A percentile compares a stretch with the other conserved stretches of the same genome.
phyloP scores from a whole-genome alignment of 176 grass and related monocot genomes.

The Avena atlantica region DNA sequence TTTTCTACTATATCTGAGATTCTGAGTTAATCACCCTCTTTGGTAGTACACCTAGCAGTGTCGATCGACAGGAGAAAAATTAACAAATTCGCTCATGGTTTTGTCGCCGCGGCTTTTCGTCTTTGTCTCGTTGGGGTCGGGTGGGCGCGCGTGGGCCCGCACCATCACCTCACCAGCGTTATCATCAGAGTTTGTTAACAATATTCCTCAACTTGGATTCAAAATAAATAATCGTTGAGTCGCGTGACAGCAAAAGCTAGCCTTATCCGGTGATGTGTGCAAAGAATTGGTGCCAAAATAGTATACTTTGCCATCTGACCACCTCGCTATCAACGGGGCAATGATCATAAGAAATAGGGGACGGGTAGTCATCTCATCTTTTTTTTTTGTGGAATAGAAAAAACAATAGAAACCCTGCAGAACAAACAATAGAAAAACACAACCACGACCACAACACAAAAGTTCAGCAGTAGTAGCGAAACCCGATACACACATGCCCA shows the following conservation, averaged over 20 bases:
- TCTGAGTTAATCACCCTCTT: too few species aligned
- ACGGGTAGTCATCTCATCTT: neutral
- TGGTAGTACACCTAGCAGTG: neutral
- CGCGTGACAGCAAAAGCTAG: neutral
- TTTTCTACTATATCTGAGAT: too few species aligned
- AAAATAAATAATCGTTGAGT: neutral
- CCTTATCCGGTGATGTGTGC: slow-evolving; percentile 31
- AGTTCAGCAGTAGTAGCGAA: too few species aligned
- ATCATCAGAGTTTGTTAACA: slow-evolving; percentile 42
- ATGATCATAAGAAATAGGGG: neutral
- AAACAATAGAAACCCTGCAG: too few species aligned
- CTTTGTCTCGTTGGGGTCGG: neutral
- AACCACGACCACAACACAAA: too few species aligned
- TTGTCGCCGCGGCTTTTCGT: neutral
- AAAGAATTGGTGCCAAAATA: neutral
- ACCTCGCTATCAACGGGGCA: slow-evolving; percentile 7
- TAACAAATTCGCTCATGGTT: neutral
- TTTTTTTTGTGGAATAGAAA: too few species aligned
- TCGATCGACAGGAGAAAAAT: neutral
- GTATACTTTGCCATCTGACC: neutral
- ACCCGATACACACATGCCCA: too few species aligned
- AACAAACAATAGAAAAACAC: too few species aligned
- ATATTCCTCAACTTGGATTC: slow-evolving; percentile 21
- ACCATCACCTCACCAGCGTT: slow-evolving; percentile 34
- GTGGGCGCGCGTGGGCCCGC: neutral